These are phyloP conservation scores for Colletotrichum liriopes DNA, from an alignment of 2,329 filamentous ascomycete genomes.

Conservation along the genomic window DNA sequence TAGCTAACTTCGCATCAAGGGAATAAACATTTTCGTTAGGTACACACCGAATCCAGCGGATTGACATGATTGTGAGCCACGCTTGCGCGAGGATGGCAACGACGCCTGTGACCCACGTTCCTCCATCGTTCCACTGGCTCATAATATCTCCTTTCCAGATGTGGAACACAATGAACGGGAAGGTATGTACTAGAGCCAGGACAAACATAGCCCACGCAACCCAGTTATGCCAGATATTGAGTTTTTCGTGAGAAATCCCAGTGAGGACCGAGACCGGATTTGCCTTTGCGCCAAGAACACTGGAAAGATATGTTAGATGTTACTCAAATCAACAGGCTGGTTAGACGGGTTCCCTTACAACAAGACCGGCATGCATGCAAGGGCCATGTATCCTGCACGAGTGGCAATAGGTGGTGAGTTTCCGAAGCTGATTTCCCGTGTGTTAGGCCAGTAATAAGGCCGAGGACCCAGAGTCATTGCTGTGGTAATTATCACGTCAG, in stretches of 20 bases:
- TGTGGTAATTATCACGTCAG: not conserved
- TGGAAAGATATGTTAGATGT: conserved; percentile 40
- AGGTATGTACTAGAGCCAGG: conserved; percentile 71
- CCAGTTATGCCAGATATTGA: conserved; percentile 71
- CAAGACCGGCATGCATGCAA: conserved; percentile 67
- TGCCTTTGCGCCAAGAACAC: conserved; percentile 66
- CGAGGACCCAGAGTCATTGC: conserved; percentile 63
- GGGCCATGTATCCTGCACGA: conserved; percentile 66
- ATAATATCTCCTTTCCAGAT: conserved; percentile 64
- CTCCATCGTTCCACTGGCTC: conserved; percentile 58
- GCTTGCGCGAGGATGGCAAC: conserved; percentile 67
- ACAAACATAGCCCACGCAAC: conserved; percentile 70
- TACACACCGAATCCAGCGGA: conserved; percentile 64
- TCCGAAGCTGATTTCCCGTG: conserved; percentile 57
- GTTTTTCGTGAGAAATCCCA: conserved; percentile 70
- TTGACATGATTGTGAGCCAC: conserved; percentile 68
- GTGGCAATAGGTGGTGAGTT: conserved; percentile 69
- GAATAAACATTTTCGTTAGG: not conserved
- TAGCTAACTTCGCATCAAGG: not conserved
- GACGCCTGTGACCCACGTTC: conserved; percentile 71
- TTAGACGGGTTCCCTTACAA: conserved; percentile 48
- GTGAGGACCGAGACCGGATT: conserved; percentile 70
- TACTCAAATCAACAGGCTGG: fast-evolving
- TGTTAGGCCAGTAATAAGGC: conserved; percentile 71
- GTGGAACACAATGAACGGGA: conserved; percentile 71